A percentile compares a stretch with the other conserved stretches of the same genome.
phyloP scores from a whole-genome alignment of 2,329 filamentous ascomycete species.

The Trichoderma afroharzianum region DNA sequence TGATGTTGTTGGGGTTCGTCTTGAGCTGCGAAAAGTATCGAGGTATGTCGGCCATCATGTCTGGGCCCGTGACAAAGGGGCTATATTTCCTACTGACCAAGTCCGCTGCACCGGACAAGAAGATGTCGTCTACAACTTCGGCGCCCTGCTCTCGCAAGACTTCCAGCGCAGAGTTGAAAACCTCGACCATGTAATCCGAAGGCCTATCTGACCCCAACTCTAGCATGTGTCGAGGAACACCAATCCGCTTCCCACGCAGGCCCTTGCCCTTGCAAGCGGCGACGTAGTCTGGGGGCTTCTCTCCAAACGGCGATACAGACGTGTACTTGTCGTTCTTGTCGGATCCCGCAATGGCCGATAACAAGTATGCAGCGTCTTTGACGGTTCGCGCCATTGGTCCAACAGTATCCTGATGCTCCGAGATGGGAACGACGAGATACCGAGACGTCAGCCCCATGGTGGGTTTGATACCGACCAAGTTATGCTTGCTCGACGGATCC shows the following conservation, averaged over 20 bases:
- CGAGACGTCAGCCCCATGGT: neutral
- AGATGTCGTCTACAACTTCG: constrained; percentile 53
- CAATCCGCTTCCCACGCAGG: constrained; percentile 57
- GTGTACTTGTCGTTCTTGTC: constrained; percentile 63
- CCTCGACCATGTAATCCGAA: neutral
- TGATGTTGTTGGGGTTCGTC: constrained; percentile 56
- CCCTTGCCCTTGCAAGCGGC: constrained; percentile 51
- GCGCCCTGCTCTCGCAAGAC: constrained; percentile 52
- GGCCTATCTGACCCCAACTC: neutral
- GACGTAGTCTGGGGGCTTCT: constrained; percentile 55
- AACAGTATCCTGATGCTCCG: neutral
- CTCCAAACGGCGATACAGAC: constrained; percentile 46
- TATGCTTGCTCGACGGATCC: neutral
- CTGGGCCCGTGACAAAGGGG: constrained; percentile 34
- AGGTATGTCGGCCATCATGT: constrained; percentile 54
- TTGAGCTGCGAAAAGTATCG: constrained; percentile 53
- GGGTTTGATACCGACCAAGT: neutral
- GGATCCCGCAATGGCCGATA: constrained; percentile 60
- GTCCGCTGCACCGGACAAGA: constrained; percentile 31
- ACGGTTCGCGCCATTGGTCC: constrained; percentile 46
- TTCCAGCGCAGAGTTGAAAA: constrained; percentile 52
- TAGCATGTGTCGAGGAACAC: constrained; percentile 56
- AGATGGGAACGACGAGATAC: neutral
- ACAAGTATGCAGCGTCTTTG: constrained; percentile 58
- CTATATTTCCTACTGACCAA: constrained; percentile 26